Base-by-base conservation (phyloP, 2,329 filamentous ascomycete genomes). In the Pestalotiopsis sp. region DNA sequence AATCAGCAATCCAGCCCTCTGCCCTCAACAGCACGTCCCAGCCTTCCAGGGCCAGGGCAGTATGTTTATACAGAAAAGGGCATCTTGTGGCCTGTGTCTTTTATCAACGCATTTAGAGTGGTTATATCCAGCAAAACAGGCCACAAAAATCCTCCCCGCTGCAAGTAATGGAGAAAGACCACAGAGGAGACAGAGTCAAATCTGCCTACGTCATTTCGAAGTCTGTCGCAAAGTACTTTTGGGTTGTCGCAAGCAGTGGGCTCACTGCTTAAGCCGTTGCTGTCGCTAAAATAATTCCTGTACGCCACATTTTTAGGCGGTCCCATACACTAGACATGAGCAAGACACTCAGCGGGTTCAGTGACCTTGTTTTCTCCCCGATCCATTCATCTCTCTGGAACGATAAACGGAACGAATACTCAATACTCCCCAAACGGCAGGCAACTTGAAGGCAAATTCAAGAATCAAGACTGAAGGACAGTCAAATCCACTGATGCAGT, bases 211-310 rank as follows among this genome's bases (percentile, higher is more conserved):
- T 61, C 58, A 61, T 61, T 39, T 39, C 30, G 26, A 38, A n/a
- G 58, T 61, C 26, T 35, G 58, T 20, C 30, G 17, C 26, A 26
- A 39, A 61, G 58, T 61, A 61, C 58, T 61, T 61, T 61, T 61
- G 58, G 24, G 30, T 17, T 14, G 58, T 61, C 58, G 58, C 58
- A 20, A 35, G 26, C 30, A 20, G 26, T 52, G 44, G 44, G 44
- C 44, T 52, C 44, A 52, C 44, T 52, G 44, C 44, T n/a, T 2
- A 52, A 20, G 44, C 44, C 44, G 44, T 52, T 52, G 44, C 14
- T 52, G 44, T 52, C n/a, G 44, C 44, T 52, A 52, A 52, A 52
- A 52, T 52, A 52, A 52, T 20, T 52, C 44, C 44, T 52, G 44
- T 52, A 52, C 44, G 44, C 44, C 44, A 52, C 44, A n/a, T 22